A percentile compares a stretch with the other conserved stretches of the same genome.
These are phyloP conservation scores for Murraya paniculata DNA, from an alignment of 345 rosid species.

Conservation along the genomic window DNA sequence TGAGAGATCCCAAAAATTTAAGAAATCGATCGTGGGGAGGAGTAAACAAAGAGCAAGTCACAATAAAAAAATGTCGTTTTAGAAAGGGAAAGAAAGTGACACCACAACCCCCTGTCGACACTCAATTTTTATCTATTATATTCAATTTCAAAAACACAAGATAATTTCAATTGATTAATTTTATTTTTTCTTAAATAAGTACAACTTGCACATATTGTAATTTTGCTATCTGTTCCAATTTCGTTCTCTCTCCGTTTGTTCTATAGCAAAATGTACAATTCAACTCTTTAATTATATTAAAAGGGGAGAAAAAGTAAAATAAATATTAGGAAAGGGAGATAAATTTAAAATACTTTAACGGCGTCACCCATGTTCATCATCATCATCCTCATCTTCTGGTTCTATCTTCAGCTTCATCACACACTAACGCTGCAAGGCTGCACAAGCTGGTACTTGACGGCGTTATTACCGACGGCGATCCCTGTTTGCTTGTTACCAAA, in stretches of 20 bases:
- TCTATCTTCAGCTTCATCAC: constrained; percentile 25
- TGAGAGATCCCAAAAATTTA: constrained; percentile 6
- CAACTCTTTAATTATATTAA: not conserved
- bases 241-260: not conserved
- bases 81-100: constrained; percentile 11
- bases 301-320: not conserved
- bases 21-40: not conserved
- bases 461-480: constrained; percentile 53
- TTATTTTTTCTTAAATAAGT: not conserved
- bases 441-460: constrained; percentile 60
- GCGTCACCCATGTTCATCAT: not conserved
- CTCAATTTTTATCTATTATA: constrained; percentile 13
- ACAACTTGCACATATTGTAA: constrained; percentile 9
- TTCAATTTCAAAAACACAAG: not conserved
- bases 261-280: constrained; percentile 5
- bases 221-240: not conserved
- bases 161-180: not conserved
- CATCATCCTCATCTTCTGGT: not conserved
- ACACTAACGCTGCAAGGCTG: constrained; percentile 64
- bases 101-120: constrained; percentile 10
- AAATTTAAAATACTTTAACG: constrained; percentile 3
- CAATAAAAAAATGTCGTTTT: not conserved
- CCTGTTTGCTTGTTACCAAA: constrained; percentile 53
- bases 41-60: not conserved
- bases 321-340: not conserved